Percentiles rank a stretch among this genome's conserved stretches.
These are phyloP conservation scores for Bondarzewia mesenterica DNA, from an alignment of 1,284 basidiomycete species.

Conservation along the genomic window DNA sequence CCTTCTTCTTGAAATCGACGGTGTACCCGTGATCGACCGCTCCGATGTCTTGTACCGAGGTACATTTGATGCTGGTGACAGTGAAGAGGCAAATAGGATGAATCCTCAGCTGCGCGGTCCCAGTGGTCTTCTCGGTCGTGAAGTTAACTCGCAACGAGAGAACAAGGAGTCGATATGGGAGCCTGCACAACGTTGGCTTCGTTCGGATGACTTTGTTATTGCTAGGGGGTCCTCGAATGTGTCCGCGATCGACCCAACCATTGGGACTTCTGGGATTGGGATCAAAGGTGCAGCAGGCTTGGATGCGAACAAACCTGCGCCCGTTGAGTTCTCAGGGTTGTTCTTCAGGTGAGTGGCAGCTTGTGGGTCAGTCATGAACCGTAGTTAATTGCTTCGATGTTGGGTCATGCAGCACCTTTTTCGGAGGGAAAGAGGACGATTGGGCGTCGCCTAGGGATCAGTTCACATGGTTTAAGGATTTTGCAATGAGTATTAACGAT, in stretches of 20 bases:
- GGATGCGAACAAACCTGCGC: background rate
- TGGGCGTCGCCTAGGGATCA: slow-evolving; percentile 68
- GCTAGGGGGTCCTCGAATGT: too few species aligned
- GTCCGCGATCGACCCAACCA: too few species aligned
- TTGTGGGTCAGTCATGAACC: background rate
- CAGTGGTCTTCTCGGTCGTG: too few species aligned
- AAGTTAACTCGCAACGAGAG: too few species aligned
- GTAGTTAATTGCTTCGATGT: background rate
- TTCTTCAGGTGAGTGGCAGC: slow-evolving; percentile 56
- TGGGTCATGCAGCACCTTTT: slow-evolving; percentile 53
- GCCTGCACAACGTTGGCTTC: too few species aligned
- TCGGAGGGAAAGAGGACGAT: slow-evolving; percentile 59
- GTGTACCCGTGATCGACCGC: slow-evolving; percentile 41
- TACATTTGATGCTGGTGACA: slow-evolving; percentile 3
- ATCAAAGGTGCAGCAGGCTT: background rate
- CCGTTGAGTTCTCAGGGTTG: slow-evolving; percentile 50
- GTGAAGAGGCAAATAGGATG: background rate
- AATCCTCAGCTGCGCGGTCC: too few species aligned
- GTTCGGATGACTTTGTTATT: too few species aligned
- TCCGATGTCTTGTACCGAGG: slow-evolving; percentile 56
- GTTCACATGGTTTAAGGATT: slow-evolving; percentile 69
- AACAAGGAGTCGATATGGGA: too few species aligned
- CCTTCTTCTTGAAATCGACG: slow-evolving; percentile 41
- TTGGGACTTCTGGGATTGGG: too few species aligned
- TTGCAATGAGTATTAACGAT: slow-evolving; percentile 31